Evolutionary conservation across 1,284 basidiomycete genomes (phyloP).

Genomic region (Phlebopus sp.): DNA sequence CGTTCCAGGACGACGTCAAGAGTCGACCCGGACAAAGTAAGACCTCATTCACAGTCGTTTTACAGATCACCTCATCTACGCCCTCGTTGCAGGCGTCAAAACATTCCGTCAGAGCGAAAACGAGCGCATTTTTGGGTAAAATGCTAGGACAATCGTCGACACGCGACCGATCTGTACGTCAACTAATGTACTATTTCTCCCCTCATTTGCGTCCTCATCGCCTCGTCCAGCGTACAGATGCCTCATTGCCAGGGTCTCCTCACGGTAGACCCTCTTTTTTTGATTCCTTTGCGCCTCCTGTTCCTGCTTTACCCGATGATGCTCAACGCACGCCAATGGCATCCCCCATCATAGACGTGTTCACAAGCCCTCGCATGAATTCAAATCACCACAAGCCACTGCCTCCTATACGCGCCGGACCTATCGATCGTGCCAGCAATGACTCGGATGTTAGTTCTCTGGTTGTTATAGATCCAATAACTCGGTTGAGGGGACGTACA

Average conservation of each 20-base stretch:
- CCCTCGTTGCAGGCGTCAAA: slow-evolving; percentile 41
- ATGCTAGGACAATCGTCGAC: slow-evolving; percentile 64
- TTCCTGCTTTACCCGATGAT: slow-evolving; percentile 62
- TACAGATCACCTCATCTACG: slow-evolving; percentile 2
- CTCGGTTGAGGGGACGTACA: slow-evolving; percentile 29
- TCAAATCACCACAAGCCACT: slow-evolving; percentile 51
- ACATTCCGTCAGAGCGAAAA: slow-evolving; percentile 69
- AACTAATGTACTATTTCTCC: slow-evolving; percentile 6
- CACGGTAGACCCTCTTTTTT: slow-evolving; percentile 35
- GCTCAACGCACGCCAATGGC: slow-evolving; percentile 35
- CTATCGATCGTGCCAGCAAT: slow-evolving; percentile 37
- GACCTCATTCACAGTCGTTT: slow-evolving; percentile 3
- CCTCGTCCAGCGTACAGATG: slow-evolving; percentile 43
- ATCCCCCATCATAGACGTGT: slow-evolving; percentile 54
- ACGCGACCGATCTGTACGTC: slow-evolving; percentile 68
- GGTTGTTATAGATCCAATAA: slow-evolving; percentile 51
- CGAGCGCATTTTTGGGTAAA: slow-evolving; percentile 73
- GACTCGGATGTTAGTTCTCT: slow-evolving; percentile 52
- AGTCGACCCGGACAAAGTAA: slow-evolving; percentile 48
- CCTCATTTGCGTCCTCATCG: slow-evolving; percentile 14
- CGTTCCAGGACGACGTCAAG: slow-evolving; percentile 37
- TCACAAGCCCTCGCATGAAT: slow-evolving; percentile 37
- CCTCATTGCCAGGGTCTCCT: slow-evolving; percentile 20
- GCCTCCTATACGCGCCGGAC: slow-evolving; percentile 49
- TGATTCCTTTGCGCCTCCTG: slow-evolving; percentile 60